Evolutionary conservation across 2,329 filamentous ascomycete genomes (phyloP), one percentile per base, ranked within the genome.

Genomic region (Aureobasidium sp.): DNA sequence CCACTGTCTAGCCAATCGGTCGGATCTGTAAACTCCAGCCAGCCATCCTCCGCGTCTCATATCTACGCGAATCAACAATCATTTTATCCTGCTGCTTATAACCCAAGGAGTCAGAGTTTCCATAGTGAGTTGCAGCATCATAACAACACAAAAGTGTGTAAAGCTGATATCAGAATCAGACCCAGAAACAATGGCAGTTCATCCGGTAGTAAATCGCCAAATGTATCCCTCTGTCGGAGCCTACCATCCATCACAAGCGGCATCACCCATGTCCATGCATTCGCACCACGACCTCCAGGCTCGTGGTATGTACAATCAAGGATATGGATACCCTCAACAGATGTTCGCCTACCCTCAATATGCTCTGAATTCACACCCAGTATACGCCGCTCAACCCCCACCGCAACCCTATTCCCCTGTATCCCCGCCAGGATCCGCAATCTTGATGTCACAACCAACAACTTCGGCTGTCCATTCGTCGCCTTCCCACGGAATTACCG

Each of bases 201-300:
- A 73, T 68, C 81, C 84, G 68, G 84, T 84, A 67, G 86, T 87
- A 82, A 85, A 84, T 73, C 81, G 85, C 69, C 76, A 83, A 66
- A 74, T 80, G 51, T 96, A 95, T 74, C 92, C 92, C 68, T 90
- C 91, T 64, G 96, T 96, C 53, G 70, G 69, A 29, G 70, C 68
- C 73, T 97, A 97, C 74, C 90, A 97, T 75, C 95, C 92, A 20
- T 91, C 92, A 61, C 92, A 97, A 78, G 96, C 92, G 62, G 96
- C 93, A 76, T 96, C 93, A 61, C 93, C 93, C 53, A 90, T 91
- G 42, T 96, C 92, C 56, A 92, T 97, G 69, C 89, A 92, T 66
- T 88, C 91, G 25, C 90, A 91, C 63, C 91, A 96, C 76, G 93
- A 97, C 72, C 90, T 93, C 71, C 90, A 96, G 78, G 81, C 79